phyloP scores from a whole-genome alignment of 139 green algal species.

The Chlamydomonas incerta region DNA sequence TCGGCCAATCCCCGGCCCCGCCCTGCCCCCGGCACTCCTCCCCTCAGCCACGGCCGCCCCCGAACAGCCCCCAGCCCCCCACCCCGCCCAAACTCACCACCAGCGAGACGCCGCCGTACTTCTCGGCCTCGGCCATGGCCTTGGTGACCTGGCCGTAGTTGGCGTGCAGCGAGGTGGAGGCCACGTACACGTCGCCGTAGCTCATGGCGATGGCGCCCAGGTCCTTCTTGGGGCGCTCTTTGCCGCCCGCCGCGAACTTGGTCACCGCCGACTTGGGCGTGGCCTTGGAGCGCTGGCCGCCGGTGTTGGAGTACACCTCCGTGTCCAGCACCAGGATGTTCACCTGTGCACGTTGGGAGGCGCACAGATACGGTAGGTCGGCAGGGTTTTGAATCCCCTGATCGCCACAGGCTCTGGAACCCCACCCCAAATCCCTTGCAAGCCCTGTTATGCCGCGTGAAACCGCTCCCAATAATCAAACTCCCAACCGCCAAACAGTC shows the following conservation, averaged over 20 bases:
- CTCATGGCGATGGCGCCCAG: conserved; percentile 54
- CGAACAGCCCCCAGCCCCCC: too few relatives aligned
- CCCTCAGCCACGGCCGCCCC: too few relatives aligned
- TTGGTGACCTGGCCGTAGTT: conserved; percentile 71
- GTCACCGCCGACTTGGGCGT: conserved; percentile 65
- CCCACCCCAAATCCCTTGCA: too few relatives aligned
- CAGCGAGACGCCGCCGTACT: conserved; percentile 62
- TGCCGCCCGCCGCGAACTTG: conserved; percentile 71
- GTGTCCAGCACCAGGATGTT: conserved; percentile 76
- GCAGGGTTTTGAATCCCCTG: too few relatives aligned
- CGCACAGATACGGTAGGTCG: too few relatives aligned
- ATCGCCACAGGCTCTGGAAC: too few relatives aligned
- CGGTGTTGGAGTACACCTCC: conserved; percentile 75
- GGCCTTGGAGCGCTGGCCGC: conserved; percentile 72
- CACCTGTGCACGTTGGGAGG: conserved; percentile 42
- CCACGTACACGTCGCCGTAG: conserved; percentile 71
- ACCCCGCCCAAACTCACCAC: conserved; percentile 45
- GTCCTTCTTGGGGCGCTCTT: conserved; percentile 69
- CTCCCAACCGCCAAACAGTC: too few relatives aligned
- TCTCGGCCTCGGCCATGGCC: conserved; percentile 62
- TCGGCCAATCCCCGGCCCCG: too few relatives aligned
- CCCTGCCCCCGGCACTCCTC: too few relatives aligned
- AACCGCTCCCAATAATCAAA: too few relatives aligned
- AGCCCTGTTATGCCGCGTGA: too few relatives aligned
- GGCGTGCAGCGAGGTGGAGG: conserved; percentile 59